Evolutionary conservation across 208 protist species (phyloP).

Genomic region (Tritrichomonas musculus): DNA sequence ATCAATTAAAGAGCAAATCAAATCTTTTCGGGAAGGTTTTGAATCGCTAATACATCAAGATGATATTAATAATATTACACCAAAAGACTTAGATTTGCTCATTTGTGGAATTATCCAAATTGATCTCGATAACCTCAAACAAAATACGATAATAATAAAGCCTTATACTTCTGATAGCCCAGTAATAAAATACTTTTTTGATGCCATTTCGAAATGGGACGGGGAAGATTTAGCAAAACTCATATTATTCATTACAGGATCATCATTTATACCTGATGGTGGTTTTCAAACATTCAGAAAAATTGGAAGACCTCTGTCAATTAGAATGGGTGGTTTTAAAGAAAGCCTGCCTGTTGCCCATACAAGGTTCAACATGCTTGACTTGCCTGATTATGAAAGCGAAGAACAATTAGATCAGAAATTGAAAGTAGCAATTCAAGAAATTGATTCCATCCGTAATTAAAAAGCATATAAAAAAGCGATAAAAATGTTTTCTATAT

Average conservation of each 20-base stretch:
- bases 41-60: conserved; percentile 82
- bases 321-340: conserved; percentile 40
- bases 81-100: conserved; percentile 91
- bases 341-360: conserved; percentile 80
- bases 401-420: conserved; percentile 55
- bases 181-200: conserved; percentile 92
- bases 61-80: conserved; percentile 79
- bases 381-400: conserved; percentile 80
- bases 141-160: conserved; percentile 81
- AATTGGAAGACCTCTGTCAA: conserved; percentile 43
- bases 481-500: too few species aligned
- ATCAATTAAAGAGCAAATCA: conserved; percentile 80
- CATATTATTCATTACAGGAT: conserved; percentile 94
- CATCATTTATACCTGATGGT: conserved; percentile 86
- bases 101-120: conserved; percentile 91
- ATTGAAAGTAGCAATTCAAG: conserved; percentile 47
- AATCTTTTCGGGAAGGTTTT: conserved; percentile 84
- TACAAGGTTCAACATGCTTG: conserved; percentile 89
- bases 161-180: conserved; percentile 52
- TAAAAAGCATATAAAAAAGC: too few species aligned
- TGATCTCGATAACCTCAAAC: conserved; percentile 78
- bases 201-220: conserved; percentile 67
- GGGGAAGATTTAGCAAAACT: conserved; percentile 73
- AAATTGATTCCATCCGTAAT: too few species aligned
- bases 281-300: conserved; percentile 75